These are phyloP conservation scores for Zymoseptoria pseudotritici DNA, from an alignment of 2,329 filamentous ascomycete species.

Conservation along the genomic window DNA sequence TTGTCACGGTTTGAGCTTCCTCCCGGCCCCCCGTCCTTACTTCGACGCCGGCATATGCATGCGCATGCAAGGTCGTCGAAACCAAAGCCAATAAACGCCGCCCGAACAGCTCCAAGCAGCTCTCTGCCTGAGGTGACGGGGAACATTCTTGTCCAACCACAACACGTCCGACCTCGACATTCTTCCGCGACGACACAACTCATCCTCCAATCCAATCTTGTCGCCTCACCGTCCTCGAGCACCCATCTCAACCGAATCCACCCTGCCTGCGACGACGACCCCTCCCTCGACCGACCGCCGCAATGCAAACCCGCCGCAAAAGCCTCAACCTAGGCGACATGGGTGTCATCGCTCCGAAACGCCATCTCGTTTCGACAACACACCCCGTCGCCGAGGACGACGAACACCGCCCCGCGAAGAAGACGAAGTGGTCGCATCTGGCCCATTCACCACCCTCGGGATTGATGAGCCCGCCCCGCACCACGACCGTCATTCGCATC, in stretches of 20 bases:
- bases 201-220: background rate
- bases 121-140: background rate
- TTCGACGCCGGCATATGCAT: background rate
- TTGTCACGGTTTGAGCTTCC: background rate
- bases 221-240: background rate
- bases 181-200: background rate
- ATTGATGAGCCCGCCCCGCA: slow-evolving; percentile 39
- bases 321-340: slow-evolving; percentile 87
- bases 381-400: slow-evolving; percentile 57
- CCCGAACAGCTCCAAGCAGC: background rate
- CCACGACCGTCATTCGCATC: slow-evolving; percentile 35
- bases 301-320: slow-evolving; percentile 92
- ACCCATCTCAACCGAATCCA: background rate
- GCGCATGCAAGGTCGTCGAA: background rate
- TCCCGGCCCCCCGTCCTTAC: too few relatives aligned
- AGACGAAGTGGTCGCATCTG: slow-evolving; percentile 68
- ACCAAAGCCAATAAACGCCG: background rate
- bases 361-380: slow-evolving; percentile 32
- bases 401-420: slow-evolving; percentile 43
- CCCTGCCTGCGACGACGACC: slow-evolving; percentile 1
- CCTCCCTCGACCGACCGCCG: slow-evolving; percentile 16
- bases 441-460: slow-evolving; percentile 32
- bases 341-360: slow-evolving; percentile 72
- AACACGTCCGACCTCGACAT: background rate
- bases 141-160: background rate